Conservation (phyloP, 2,329 filamentous ascomycete species). For the Arthrobotrys megalospora region DNA sequence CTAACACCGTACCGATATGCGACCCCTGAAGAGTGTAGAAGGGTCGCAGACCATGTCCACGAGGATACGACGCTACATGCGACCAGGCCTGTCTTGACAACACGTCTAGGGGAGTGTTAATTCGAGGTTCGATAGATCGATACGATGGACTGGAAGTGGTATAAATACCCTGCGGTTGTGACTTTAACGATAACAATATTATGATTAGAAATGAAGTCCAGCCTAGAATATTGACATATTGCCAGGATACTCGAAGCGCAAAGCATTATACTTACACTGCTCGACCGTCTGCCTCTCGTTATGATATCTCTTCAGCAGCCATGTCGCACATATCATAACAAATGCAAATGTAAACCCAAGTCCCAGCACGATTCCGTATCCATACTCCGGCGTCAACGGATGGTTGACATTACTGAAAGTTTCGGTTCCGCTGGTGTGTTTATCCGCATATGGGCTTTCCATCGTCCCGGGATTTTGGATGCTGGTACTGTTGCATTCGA, state of each 20-base stretch:
- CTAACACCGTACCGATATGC: slow-evolving; percentile 83
- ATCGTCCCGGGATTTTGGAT: background rate
- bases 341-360: slow-evolving; percentile 81
- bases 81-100: slow-evolving; percentile 89
- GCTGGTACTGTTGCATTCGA: background rate
- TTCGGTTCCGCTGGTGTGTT: slow-evolving; percentile 37
- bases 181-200: slow-evolving; percentile 4
- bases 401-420: slow-evolving; percentile 45
- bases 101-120: slow-evolving; percentile 72
- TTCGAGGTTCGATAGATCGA: background rate
- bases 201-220: background rate
- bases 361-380: slow-evolving; percentile 84
- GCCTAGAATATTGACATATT: background rate
- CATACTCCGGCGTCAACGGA: slow-evolving; percentile 73
- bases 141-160: background rate
- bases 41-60: slow-evolving; percentile 92
- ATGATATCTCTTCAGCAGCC: slow-evolving; percentile 78
- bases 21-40: slow-evolving; percentile 82
- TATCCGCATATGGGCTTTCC: slow-evolving; percentile 23
- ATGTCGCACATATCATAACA: slow-evolving; percentile 81
- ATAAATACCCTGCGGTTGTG: slow-evolving; percentile 46
- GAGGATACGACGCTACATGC: slow-evolving; percentile 91
- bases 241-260: background rate
- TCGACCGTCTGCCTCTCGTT: slow-evolving; percentile 89
- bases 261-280: slow-evolving; percentile 72